Base-by-base conservation (phyloP, 805 yeast species). In the Saccharomycopsis sp. region DNA sequence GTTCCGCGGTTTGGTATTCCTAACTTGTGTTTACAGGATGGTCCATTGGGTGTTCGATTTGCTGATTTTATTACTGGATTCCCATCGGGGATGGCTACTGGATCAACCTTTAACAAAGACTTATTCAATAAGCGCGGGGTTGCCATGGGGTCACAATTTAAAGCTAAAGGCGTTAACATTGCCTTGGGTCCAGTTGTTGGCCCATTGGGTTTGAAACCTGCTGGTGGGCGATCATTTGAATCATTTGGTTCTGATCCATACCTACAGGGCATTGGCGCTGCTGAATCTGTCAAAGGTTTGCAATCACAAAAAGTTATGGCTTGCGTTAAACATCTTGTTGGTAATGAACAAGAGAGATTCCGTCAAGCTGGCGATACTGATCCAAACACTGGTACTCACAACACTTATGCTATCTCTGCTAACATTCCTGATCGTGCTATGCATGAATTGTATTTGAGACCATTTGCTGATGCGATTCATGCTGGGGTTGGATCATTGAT, bases 211-310 rank as follows among this genome's bases (percentile, higher is more conserved):
- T 62, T 67, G 32, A 72, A 75, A 53, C 82, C 81, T 4, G 72
- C 71, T 33, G 83, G 79, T 23, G 83, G 84, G 3, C 63, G 82
- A 51, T 74, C 72, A 58, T 77, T 81, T 81, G 83, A 77, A 60
- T 69, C 76, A 31, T 76, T 76, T 58, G 79, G 80, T 7, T 61
- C 77, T 5, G 84, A 77, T 55, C 81, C 84, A 3, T 77, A 76
- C 47, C 60, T 77, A 38, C 75, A 74, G 51, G 84, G 84, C 20
- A 62, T 67, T 21, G 70, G 68, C 9, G 79, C 77, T 9, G 72
- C 70, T 8, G 67, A 70, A 9, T 71, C 78, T 4, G 67, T 76
- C 14, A 66, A 65, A 41, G 84, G 81, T 2, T 61, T 74, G 7
- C 84, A 78, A 57, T 68, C 66, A 33, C 75, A 74, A 57, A 77